These are phyloP conservation scores for Xylaria telfairii DNA, from an alignment of 495 filamentous ascomycete species.

Conservation along the genomic window DNA sequence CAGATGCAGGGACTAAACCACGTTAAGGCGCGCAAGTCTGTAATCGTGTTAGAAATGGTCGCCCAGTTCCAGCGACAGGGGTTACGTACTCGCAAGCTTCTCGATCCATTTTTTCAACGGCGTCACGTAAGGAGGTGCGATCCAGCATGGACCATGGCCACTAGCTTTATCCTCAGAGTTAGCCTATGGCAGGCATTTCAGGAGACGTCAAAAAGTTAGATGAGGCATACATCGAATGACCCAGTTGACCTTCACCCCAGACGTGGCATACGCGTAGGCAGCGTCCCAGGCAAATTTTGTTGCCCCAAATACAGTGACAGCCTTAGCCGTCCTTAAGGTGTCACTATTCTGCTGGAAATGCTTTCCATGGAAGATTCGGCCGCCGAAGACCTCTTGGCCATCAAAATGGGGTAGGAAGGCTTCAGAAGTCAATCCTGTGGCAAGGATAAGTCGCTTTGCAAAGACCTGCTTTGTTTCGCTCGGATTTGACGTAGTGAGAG, in stretches of 20 bases:
- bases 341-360: slow-evolving; percentile 50
- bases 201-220: neutral
- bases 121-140: slow-evolving; percentile 59
- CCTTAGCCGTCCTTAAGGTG: slow-evolving; percentile 40
- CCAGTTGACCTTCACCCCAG: slow-evolving; percentile 74
- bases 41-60: slow-evolving; percentile 19
- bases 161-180: slow-evolving; percentile 48
- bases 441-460: slow-evolving; percentile 35
- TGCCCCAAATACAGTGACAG: slow-evolving; percentile 68
- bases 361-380: slow-evolving; percentile 67
- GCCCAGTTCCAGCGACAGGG: neutral
- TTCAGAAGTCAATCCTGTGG: slow-evolving; percentile 40
- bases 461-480: slow-evolving; percentile 28
- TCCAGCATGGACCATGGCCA: slow-evolving; percentile 73
- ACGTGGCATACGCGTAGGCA: slow-evolving; percentile 67
- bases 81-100: slow-evolving; percentile 61
- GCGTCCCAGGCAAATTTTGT: slow-evolving; percentile 78
- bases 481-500: slow-evolving; percentile 30
- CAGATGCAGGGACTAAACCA: slow-evolving; percentile 47
- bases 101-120: slow-evolving; percentile 52
- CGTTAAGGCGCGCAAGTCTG: slow-evolving; percentile 38
- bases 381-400: slow-evolving; percentile 41
- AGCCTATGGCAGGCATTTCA: slow-evolving; percentile 17
- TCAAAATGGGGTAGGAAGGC: slow-evolving; percentile 40
- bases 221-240: slow-evolving; percentile 66